Conservation (phyloP, 306 rosid species). For the Alnus glutinosa region DNA sequence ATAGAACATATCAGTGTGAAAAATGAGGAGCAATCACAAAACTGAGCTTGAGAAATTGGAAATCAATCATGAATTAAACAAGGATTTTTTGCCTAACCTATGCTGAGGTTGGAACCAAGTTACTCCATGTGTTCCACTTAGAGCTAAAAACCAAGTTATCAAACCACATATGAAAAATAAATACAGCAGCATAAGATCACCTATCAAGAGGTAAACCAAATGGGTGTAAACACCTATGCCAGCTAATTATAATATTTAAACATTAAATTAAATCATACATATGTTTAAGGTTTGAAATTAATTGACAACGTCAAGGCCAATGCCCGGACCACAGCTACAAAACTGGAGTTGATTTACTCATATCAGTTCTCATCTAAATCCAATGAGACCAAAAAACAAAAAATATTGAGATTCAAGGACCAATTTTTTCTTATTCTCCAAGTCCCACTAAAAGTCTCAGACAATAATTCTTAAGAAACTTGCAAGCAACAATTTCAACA, state of each 20-base stretch:
- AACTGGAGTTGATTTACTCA: too few relatives aligned
- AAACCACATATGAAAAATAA: too few relatives aligned
- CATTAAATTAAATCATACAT: too few relatives aligned
- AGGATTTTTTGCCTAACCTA: neutral
- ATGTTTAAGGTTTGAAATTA: too few relatives aligned
- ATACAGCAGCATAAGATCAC: too few relatives aligned
- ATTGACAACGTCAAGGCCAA: too few relatives aligned
- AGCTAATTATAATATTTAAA: too few relatives aligned
- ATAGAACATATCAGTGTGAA: neutral
- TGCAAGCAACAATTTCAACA: too few relatives aligned
- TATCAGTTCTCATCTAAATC: neutral
- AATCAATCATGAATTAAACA: neutral
- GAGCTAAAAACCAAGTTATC: neutral
- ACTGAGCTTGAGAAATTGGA: neutral
- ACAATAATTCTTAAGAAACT: neutral
- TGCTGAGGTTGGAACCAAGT: neutral
- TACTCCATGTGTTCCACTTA: neutral
- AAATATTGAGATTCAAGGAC: neutral
- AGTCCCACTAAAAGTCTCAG: neutral
- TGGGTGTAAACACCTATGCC: too few relatives aligned
- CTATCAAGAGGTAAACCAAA: too few relatives aligned
- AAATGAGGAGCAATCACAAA: neutral
- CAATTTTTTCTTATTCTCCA: neutral
- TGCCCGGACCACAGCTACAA: too few relatives aligned
- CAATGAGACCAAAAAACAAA: neutral